Evolutionary conservation across 352 stramenopile genomes (phyloP), one percentile per base, ranked within the genome.

Genomic region (Pythium dissimile): DNA sequence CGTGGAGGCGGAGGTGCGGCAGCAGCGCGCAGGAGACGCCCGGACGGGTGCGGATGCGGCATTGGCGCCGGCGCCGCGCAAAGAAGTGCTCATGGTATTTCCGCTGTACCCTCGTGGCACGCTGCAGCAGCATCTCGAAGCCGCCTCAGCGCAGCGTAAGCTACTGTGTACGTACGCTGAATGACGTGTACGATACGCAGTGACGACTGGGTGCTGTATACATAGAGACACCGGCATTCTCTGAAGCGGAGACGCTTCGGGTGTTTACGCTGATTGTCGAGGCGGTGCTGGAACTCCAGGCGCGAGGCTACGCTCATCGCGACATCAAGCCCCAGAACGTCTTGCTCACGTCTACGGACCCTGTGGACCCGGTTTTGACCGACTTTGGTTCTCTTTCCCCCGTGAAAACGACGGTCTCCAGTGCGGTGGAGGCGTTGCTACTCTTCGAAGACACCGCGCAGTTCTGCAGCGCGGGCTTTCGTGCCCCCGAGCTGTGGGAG

Each of bases 401-500:
- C 3, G 54, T 89, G n/a, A 38, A 50, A 2, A 53, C 65, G 4
- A 13, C 13, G 13, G 39, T 92, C 41, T 45, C 23, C 24, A 72
- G 52, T 10, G 42, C 54, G 12, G 73, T 58, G 37, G 75, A 92
- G 15, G 69, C 83, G 11, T 48, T 88, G 16, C 52, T 59, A 16
- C 34, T 97, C 12, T 85, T 83, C n/a, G 94, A 98, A 41, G 56
- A 82, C 11, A 92, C 92, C 2, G 70, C 84, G 26, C 69, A 69
- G 35, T 76, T 89, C 62, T 95, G 84, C 23, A 97, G 88, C 26
- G 88, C 94, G 31, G 58, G 89, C 0, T 98, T 97, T 67, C 85
- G 92, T 41, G 84, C 92, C 0, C 92, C 94, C 0, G 94, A 98
- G 78, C 69, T 98, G 11, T 97, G 92, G 73, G 76, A 94, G 7